These are phyloP conservation scores for Lentinus brumalis DNA, from an alignment of 768 basidiomycete genomes.

Conservation along the genomic window DNA sequence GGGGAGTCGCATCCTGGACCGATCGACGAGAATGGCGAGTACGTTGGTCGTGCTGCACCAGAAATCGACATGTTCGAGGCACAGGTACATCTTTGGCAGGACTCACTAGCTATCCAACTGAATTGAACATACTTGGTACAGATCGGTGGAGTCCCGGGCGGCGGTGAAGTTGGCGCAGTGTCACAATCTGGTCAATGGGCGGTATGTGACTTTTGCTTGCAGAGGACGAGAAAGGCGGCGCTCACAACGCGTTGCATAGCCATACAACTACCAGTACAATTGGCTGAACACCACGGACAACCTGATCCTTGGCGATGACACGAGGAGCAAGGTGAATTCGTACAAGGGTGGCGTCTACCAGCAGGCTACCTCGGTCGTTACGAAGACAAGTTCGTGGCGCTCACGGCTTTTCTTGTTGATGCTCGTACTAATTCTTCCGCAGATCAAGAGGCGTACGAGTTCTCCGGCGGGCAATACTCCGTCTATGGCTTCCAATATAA, in stretches of 20 bases:
- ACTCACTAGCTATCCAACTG: constrained; percentile 47
- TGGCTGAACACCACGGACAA: constrained; percentile 70
- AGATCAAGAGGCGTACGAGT: constrained; percentile 75
- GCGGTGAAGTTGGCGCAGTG: constrained; percentile 65
- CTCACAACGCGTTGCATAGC: constrained; percentile 39
- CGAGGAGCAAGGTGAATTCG: constrained; percentile 54
- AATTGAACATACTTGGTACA: constrained; percentile 15
- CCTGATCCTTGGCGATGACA: constrained; percentile 53
- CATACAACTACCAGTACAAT: constrained; percentile 71
- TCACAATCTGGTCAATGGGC: constrained; percentile 88
- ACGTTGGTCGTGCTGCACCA: constrained; percentile 79
- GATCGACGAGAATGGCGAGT: constrained; percentile 67
- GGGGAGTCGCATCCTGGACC: constrained; percentile 87
- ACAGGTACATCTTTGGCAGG: constrained; percentile 44
- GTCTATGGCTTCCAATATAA: constrained; percentile 83
- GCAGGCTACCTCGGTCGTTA: constrained; percentile 55
- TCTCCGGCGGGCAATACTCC: constrained; percentile 53
- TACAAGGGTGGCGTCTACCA: constrained; percentile 81
- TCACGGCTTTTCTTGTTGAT: constrained; percentile 49
- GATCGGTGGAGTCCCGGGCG: constrained; percentile 55
- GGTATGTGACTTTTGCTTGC: constrained; percentile 42
- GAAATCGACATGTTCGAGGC: constrained; percentile 93
- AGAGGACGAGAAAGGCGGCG: not conserved
- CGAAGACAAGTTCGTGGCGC: constrained; percentile 47
- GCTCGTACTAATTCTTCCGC: constrained; percentile 11